Conservation (phyloP, 768 basidiomycete species). For the Coprinellus micaceus region DNA sequence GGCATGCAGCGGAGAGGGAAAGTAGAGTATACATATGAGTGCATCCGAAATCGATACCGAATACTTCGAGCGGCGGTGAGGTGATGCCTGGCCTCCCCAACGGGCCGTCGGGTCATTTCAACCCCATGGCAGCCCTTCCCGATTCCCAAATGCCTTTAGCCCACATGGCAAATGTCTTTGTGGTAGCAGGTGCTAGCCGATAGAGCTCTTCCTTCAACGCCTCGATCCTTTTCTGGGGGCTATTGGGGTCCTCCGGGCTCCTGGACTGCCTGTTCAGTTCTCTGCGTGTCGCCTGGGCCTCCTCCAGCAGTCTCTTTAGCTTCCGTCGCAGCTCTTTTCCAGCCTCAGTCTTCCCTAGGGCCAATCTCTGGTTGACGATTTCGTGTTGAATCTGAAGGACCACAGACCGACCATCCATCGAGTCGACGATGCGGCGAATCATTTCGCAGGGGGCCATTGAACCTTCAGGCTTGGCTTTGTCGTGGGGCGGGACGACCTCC, state of each 20-base stretch:
- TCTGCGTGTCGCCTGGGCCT: not conserved
- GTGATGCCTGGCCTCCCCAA: no score
- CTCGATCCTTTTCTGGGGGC: not conserved
- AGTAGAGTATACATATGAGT: no score
- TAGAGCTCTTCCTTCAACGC: not conserved
- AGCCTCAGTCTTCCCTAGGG: not conserved
- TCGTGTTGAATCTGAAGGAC: not conserved
- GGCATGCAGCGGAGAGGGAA: no score
- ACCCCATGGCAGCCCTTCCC: no score
- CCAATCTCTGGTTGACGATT: not conserved
- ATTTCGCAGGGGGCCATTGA: not conserved
- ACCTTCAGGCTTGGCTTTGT: not conserved
- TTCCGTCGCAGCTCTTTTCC: not conserved
- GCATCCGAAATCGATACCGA: no score
- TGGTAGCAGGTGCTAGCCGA: not conserved
- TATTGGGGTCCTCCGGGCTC: not conserved
- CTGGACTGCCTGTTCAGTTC: not conserved
- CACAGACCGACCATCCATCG: not conserved
- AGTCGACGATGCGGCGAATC: not conserved
- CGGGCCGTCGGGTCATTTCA: no score
- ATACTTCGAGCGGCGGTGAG: no score
- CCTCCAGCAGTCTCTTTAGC: not conserved
- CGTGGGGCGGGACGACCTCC: not conserved
- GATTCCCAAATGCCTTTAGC: no score
- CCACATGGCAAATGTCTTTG: no score